These are phyloP conservation scores for Hepatocystis sp. DNA, from an alignment of 169 alveolate genomes.

Conservation along the genomic window DNA sequence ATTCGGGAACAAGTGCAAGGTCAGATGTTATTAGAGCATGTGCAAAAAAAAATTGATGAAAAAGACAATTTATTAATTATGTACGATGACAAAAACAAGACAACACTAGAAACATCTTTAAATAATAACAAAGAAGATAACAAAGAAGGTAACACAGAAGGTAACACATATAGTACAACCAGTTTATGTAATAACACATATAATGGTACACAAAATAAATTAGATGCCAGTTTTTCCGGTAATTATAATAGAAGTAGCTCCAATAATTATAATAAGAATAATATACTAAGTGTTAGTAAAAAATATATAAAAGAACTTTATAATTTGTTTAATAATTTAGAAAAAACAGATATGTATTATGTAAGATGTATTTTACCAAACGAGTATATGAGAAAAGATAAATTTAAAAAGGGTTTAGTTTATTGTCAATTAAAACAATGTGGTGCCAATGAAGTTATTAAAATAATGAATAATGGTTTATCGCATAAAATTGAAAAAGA, in stretches of 20 bases:
- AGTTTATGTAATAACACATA: too few relatives aligned
- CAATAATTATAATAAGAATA: slow-evolving; percentile 35
- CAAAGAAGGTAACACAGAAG: background rate
- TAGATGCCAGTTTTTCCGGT: too few relatives aligned
- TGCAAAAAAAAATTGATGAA: too few relatives aligned
- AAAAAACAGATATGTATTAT: slow-evolving; percentile 76
- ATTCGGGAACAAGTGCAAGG: too few relatives aligned
- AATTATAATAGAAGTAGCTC: slow-evolving; percentile 13
- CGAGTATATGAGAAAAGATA: slow-evolving; percentile 62
- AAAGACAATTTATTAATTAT: too few relatives aligned
- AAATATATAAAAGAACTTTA: slow-evolving; percentile 78
- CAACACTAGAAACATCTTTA: too few relatives aligned
- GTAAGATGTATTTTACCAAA: slow-evolving; percentile 81
- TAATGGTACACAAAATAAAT: too few relatives aligned
- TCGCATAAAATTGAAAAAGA: slow-evolving; percentile 47
- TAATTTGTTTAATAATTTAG: slow-evolving; percentile 74
- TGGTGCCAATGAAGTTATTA: slow-evolving; percentile 59
- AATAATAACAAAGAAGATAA: too few relatives aligned
- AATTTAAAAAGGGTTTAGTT: slow-evolving; percentile 16
- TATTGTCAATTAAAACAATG: slow-evolving; percentile 55
- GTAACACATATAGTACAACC: background rate
- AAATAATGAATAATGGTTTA: slow-evolving; percentile 47
- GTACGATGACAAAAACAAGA: too few relatives aligned
- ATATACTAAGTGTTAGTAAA: slow-evolving; percentile 79
- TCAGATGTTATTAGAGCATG: too few relatives aligned